Evolutionary conservation across 441 rosid genomes (phyloP), one percentile per base, ranked within the genome.

Genomic region (Corymbia calophylla): DNA sequence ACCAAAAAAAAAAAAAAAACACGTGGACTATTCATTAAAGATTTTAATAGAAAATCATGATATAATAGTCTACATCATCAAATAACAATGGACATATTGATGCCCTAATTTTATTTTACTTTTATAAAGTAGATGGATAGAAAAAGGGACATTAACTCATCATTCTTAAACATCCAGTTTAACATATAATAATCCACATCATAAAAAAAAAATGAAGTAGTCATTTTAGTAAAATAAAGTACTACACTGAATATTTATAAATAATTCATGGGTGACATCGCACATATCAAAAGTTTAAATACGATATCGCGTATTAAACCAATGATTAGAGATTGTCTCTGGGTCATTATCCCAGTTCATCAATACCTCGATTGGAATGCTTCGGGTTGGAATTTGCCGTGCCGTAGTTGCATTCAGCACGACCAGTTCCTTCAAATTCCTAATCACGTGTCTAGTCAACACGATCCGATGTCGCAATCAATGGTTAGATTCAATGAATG

Each of bases 21-120:
- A 15, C 39, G 1, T 8, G 11, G 3, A 66, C 3, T n/a, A 31
- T 16, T 11, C 0, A 0, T 16, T 17, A n/a, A 16, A n/a, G 17
- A 66, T 8, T n/a, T 66, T 66, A 8, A 1, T 18, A 5, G 31
- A 8, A n/a, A n/a, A 31, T 66, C 21, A 66, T 15, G 11, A 66
- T 66, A 66, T 66, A 66, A 66, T 66, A 31, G 31, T 16, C 6
- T 11, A 66, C 3, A 0, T 66, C 0, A 66, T 16, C 73, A 66
- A 66, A 66, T 66, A 62, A 62, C 6, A 18, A 29, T 62, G 0
- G 0, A 31, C 3, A 62, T 0, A 0, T 62, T 14, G 5, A 62
- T 2, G 0, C 7, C n/a, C 13, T 2, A 23, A 56, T 62, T 62
- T 62, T 62, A 62, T 62, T 13, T 60, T 7, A 27, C 17, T 14